Evolutionary conservation across 495 filamentous ascomycete species (phyloP), one percentile per base, ranked within the genome.

Genomic region (Neurospora sp.): DNA sequence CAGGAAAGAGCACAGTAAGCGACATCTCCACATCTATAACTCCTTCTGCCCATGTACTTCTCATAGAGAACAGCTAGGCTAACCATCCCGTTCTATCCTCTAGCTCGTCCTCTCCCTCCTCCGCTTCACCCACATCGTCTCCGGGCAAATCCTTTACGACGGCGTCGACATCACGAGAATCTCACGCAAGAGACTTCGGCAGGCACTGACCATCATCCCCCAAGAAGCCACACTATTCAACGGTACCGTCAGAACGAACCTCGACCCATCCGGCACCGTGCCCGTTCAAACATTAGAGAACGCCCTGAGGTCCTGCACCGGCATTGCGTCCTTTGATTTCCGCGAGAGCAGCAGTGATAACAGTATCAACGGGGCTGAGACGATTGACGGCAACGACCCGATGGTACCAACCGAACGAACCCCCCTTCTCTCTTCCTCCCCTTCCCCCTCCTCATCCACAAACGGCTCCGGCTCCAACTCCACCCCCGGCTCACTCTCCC

Each of bases 181-280:
- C 27, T 84, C 86, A 4, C 81, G 87, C 18, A 80, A 83, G 41
- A 84, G 81, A 37, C 81, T 90, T 4, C 84, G 88, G 31, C 82
- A 83, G 70, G 83, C 82, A 39, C 83, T 90, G 39, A 87, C 86
- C 1, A 84, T 88, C 42, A 87, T 90, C 35, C 87, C 88, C 0
- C 88, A 90, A 74, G 88, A 89, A 73, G 85, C 87, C 4, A 83
- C 87, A 1, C 81, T 90, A 9, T 86, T 90, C 80, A 85, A 83
- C 42, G 86, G 86, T 49, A 83, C 84, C 69, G 84, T 87, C 4
- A 78, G 79, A 16, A 85, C 82, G 0, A 88, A 88, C 71, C 82
- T 87, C 41, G 85, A 88, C 75, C 86, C 86, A 0, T 84, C 85
- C 10, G 84, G 83, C 39, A 79, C 82, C 42, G 79, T 83, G 7